These are phyloP conservation scores for Annulohypoxylon stygium DNA, from an alignment of 495 filamentous ascomycete genomes.

Conservation along the genomic window DNA sequence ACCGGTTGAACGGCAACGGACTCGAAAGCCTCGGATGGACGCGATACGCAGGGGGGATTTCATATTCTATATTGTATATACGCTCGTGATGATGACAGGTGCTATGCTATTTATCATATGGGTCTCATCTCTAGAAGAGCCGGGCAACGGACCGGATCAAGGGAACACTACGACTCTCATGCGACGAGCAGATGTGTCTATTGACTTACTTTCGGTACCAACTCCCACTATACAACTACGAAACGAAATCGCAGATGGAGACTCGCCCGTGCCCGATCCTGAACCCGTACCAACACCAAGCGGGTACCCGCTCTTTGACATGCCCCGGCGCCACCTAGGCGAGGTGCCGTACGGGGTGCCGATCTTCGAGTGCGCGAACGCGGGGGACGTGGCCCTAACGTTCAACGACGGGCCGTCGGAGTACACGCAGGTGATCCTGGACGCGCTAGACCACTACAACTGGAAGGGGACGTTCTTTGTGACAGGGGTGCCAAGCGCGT, in stretches of 20 bases:
- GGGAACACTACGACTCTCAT: no score
- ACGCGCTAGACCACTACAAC: slow-evolving; percentile 67
- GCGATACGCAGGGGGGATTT: background rate
- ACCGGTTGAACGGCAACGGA: background rate
- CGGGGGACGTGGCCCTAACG: slow-evolving; percentile 73
- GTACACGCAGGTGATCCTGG: slow-evolving; percentile 70
- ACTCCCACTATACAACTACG: no score
- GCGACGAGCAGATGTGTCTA: no score
- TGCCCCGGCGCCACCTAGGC: slow-evolving; percentile 65
- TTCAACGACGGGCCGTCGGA: slow-evolving; percentile 76
- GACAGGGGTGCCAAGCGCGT: slow-evolving; percentile 61
- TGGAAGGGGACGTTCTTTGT: slow-evolving; percentile 77
- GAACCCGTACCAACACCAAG: background rate
- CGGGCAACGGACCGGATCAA: no score
- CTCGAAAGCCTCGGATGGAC: background rate
- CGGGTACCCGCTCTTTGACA: slow-evolving; percentile 40
- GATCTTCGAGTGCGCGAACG: slow-evolving; percentile 72
- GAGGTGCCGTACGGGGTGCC: slow-evolving; percentile 69
- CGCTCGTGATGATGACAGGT: no score
- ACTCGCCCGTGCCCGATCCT: background rate
- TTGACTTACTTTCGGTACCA: no score
- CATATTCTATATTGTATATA: no score
- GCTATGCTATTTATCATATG: no score
- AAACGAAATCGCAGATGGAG: no score
- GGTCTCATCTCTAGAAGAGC: no score